Percentiles rank a stretch among this genome's conserved stretches.
phyloP scores from a whole-genome alignment of 305 asterid species.

The Nicotiana rustica region DNA sequence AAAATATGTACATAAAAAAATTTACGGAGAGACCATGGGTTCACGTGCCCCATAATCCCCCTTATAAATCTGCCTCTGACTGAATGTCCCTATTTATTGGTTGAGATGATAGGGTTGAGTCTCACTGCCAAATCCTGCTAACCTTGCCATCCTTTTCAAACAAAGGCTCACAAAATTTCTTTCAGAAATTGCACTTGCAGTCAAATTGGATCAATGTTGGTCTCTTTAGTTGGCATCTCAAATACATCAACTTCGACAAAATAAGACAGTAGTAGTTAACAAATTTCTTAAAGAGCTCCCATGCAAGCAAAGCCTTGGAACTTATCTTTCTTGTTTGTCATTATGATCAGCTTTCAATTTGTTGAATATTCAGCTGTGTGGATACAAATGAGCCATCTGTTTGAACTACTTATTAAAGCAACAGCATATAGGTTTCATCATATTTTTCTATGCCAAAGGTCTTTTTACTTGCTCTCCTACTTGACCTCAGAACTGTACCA shows the following conservation, averaged over 20 bases:
- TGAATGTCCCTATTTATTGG: not conserved
- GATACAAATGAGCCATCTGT: not conserved
- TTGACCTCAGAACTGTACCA: not conserved
- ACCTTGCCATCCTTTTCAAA: not conserved
- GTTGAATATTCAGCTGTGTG: not conserved
- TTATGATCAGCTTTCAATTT: not conserved
- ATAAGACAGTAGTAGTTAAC: not conserved
- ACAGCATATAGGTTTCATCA: not conserved
- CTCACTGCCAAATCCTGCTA: constrained; percentile 12
- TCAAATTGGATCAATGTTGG: not conserved
- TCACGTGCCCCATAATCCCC: too few relatives aligned
- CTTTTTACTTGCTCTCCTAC: not conserved
- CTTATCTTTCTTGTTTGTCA: constrained; percentile 23
- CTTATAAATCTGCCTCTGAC: not conserved
- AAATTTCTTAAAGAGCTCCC: not conserved
- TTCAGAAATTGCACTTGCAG: too few relatives aligned
- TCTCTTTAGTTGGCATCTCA: not conserved
- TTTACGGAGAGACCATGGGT: too few relatives aligned
- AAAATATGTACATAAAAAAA: too few relatives aligned
- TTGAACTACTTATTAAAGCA: constrained; percentile 15
- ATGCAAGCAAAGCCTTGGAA: not conserved
- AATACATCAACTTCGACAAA: not conserved
- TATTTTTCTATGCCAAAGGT: not conserved
- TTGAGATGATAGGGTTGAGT: constrained; percentile 17
- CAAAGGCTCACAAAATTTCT: constrained; percentile 21